Conservation (phyloP, 2,329 filamentous ascomycete species). For the Orbilia brochopaga region DNA sequence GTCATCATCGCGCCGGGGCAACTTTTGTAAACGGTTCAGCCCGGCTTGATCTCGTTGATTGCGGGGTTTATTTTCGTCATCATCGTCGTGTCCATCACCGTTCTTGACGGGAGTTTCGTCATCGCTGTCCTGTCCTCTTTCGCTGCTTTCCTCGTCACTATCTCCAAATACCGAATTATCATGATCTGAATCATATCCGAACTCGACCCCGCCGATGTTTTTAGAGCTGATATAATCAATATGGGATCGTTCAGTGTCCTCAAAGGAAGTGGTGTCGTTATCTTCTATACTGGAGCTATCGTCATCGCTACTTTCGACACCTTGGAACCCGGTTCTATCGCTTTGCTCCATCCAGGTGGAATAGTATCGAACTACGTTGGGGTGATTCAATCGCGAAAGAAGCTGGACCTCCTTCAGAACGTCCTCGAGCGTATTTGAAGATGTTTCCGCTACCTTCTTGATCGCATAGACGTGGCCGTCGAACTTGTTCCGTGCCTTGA, state of each 20-base stretch:
- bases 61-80: conserved; percentile 60
- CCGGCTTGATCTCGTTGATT: neutral
- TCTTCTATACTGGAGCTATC: conserved; percentile 43
- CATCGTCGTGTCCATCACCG: neutral
- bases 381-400: conserved; percentile 90
- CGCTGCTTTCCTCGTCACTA: conserved; percentile 58
- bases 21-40: conserved; percentile 34
- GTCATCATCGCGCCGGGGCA: conserved; percentile 38
- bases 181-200: conserved; percentile 68
- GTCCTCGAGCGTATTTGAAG: conserved; percentile 78
- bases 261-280: conserved; percentile 30
- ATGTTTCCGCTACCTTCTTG: conserved; percentile 90
- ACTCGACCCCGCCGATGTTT: conserved; percentile 57
- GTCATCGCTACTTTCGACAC: conserved; percentile 41
- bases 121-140: conserved; percentile 54
- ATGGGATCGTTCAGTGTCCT: conserved; percentile 58
- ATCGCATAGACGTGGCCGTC: conserved; percentile 94
- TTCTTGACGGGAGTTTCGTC: neutral
- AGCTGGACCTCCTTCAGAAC: conserved; percentile 84
- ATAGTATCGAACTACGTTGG: conserved; percentile 86
- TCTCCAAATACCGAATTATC: conserved; percentile 59
- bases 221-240: conserved; percentile 51
- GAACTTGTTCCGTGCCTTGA: conserved; percentile 91
- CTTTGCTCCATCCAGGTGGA: conserved; percentile 88
- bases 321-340: conserved; percentile 52